Base-by-base conservation (phyloP, 1,284 basidiomycete genomes). In the Naganishia sp. region DNA sequence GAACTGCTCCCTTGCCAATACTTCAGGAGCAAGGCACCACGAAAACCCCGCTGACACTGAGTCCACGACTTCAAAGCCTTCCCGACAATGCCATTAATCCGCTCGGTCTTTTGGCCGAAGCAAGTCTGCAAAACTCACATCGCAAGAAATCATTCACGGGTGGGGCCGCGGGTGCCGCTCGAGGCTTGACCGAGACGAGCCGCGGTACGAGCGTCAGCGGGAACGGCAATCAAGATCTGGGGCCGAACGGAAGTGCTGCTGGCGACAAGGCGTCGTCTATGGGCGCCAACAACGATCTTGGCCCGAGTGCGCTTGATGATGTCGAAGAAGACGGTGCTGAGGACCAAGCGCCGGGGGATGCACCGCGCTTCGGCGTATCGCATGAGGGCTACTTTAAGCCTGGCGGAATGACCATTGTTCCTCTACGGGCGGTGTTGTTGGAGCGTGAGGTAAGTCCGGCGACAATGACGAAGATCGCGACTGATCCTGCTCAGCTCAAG, bases 341-440 rank as follows among this genome's bases (percentile, higher is more conserved):
- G 32, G 53, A 41, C 15, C 42, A 56, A 45, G 1, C 28, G 10
- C 6, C 6, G 60, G 47, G 41, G 41, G 46, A 67, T 47, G 58
- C 56, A 72, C 18, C 58, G 68, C 28, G 76, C 69, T 74, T 93
- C 21, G 94, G 92, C 9, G 90, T 97, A 9, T 94, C 93, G 0
- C 92, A 89, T 67, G 87, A 90, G 69, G 87, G 89, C 67, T 99
- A 96, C 80, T 99, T 98, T 83, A 94, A 91, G 75, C 94, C 95
- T 53, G 93, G 90, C 18, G 90, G 90, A 0, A 92, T 92, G 86
- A 90, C 88, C 11, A 90, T 93, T 64, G 77, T 93, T 32, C 92
- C 92, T 0, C 83, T 94, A 49, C 86, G 93, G 45, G 84, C 92
- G 50, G 80, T 95, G 69, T 90, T 89, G 76, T 95, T 95, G 68